Percentiles rank a stretch among this genome's conserved stretches.
Conservation (phyloP, 2,329 filamentous ascomycete genomes). For the Alternaria alternata region DNA sequence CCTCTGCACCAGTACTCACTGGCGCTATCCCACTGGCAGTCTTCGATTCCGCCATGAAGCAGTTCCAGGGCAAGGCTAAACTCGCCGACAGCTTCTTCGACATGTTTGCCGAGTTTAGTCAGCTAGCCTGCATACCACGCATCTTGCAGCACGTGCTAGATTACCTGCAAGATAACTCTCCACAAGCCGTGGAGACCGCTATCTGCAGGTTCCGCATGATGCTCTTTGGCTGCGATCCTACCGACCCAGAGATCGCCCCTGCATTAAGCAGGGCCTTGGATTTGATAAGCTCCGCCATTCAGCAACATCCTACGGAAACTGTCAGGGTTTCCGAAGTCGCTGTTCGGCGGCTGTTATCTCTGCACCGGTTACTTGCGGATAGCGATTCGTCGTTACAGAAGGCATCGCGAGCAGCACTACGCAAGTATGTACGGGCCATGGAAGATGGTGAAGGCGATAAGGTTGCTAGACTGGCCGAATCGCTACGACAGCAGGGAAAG, state of each 20-base stretch:
- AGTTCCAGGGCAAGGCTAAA: constrained; percentile 72
- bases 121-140: constrained; percentile 69
- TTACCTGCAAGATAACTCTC: constrained; percentile 66
- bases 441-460: constrained; percentile 38
- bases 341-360: constrained; percentile 59
- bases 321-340: constrained; percentile 56
- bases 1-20: constrained; percentile 79
- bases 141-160: constrained; percentile 79
- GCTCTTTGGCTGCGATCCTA: constrained; percentile 69
- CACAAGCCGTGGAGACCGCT: constrained; percentile 64
- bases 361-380: constrained; percentile 53
- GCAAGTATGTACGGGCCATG: constrained; percentile 44
- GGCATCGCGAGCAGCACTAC: constrained; percentile 57
- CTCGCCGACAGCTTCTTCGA: constrained; percentile 81
- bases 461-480: constrained; percentile 31
- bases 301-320: constrained; percentile 46
- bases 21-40: constrained; percentile 95
- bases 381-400: constrained; percentile 63
- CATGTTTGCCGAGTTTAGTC: constrained; percentile 75
- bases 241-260: constrained; percentile 75
- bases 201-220: constrained; percentile 77
- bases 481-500: constrained; percentile 38
- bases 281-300: constrained; percentile 64
- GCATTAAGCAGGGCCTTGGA: constrained; percentile 72
- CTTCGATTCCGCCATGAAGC: constrained; percentile 84